These are phyloP conservation scores for Candida pseudofarinosa DNA, from an alignment of 805 yeast species.

Conservation along the genomic window DNA sequence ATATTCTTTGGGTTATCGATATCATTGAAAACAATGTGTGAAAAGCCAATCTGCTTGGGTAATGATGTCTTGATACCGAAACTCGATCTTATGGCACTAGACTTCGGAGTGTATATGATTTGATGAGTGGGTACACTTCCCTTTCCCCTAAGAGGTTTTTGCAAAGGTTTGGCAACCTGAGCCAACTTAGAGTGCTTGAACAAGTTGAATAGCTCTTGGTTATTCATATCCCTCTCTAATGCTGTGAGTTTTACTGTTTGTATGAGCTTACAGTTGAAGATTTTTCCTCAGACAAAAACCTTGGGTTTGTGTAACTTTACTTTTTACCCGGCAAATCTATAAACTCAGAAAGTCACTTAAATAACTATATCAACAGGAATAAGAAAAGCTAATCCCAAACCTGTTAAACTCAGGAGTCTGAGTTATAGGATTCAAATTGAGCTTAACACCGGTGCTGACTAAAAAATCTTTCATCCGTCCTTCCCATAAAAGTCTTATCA, in stretches of 20 bases:
- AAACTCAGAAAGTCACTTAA: slow-evolving; percentile 2
- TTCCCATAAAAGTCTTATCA: slow-evolving; percentile 75
- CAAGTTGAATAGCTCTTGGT: slow-evolving; percentile 30
- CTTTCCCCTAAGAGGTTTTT: slow-evolving; percentile 24
- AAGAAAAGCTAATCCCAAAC: slow-evolving; percentile 61
- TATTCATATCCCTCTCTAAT: slow-evolving; percentile 15
- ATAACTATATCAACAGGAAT: slow-evolving; percentile 41
- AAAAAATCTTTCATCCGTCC: slow-evolving; percentile 80
- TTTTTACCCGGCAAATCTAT: slow-evolving; percentile 2
- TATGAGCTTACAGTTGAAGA: background rate
- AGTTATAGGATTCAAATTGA: slow-evolving; percentile 36
- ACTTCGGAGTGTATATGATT: slow-evolving; percentile 62
- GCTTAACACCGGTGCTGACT: slow-evolving; percentile 65
- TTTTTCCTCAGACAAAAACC: background rate
- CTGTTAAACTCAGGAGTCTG: slow-evolving; percentile 45
- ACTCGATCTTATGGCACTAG: slow-evolving; percentile 61
- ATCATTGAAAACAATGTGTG: slow-evolving; percentile 60
- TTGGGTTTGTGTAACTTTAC: slow-evolving; percentile 1
- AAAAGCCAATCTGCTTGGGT: slow-evolving; percentile 57
- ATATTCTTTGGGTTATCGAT: slow-evolving; percentile 63
- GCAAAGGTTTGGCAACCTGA: slow-evolving; percentile 42
- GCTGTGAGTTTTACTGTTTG: too few relatives aligned
- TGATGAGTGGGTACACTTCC: slow-evolving; percentile 61
- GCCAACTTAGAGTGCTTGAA: slow-evolving; percentile 39
- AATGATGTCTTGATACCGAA: slow-evolving; percentile 72